Percentiles rank a stretch among this genome's conserved stretches.
Conservation (phyloP, 1,284 basidiomycete genomes). For the Coniferiporia sulphurascens region DNA sequence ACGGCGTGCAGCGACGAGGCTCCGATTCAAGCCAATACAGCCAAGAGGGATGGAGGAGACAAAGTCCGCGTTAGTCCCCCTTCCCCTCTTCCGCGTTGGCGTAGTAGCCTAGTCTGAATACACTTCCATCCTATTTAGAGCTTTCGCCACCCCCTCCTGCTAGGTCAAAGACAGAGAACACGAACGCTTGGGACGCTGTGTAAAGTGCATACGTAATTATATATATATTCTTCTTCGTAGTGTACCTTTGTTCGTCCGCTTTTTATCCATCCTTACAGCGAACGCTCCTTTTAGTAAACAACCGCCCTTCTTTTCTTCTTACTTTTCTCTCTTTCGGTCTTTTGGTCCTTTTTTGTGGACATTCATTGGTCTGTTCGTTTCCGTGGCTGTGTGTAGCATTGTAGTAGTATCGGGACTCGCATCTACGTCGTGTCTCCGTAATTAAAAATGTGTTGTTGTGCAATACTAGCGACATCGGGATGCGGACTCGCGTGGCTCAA, state of each 20-base stretch:
- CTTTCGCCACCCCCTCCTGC: not conserved
- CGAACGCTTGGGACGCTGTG: not conserved
- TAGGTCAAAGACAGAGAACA: not conserved
- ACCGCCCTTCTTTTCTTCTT: too few relatives aligned
- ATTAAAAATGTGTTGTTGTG: too few relatives aligned
- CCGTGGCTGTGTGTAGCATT: too few relatives aligned
- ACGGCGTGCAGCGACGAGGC: not conserved
- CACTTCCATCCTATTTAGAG: not conserved
- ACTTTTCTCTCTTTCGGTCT: too few relatives aligned
- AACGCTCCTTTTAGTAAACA: conserved; percentile 20
- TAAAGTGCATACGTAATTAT: not conserved
- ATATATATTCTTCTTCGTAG: not conserved
- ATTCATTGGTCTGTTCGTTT: too few relatives aligned
- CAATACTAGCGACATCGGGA: too few relatives aligned
- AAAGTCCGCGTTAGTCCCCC: not conserved
- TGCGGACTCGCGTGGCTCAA: too few relatives aligned
- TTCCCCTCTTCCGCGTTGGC: not conserved
- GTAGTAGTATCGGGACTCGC: too few relatives aligned
- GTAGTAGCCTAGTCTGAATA: not conserved
- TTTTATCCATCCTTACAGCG: not conserved
- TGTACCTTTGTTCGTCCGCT: not conserved
- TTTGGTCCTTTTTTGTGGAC: too few relatives aligned
- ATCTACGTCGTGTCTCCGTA: too few relatives aligned
- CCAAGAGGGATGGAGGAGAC: not conserved
- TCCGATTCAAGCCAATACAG: not conserved